phyloP scores from a whole-genome alignment of 805 yeast genomes.

The Kluyveromyces aestuarii region DNA sequence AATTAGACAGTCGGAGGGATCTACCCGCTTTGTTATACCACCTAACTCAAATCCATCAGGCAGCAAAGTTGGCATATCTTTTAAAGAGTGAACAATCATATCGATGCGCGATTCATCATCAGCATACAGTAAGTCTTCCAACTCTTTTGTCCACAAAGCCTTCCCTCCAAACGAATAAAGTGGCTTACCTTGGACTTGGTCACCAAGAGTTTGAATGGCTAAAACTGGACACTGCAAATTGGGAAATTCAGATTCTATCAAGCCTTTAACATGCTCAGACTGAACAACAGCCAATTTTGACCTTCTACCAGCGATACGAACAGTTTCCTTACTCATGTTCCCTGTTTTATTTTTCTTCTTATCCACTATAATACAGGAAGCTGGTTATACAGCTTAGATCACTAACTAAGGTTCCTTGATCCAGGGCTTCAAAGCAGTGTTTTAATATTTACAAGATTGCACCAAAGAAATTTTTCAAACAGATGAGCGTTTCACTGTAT shows the following conservation, averaged over 20 bases:
- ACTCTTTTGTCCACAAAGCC: conserved; percentile 91
- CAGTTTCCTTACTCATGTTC: conserved; percentile 12
- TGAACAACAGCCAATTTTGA: conserved; percentile 83
- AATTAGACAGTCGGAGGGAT: conserved; percentile 86
- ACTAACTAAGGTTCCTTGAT: not conserved
- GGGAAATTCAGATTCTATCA: conserved; percentile 53
- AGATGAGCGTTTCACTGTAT: not conserved
- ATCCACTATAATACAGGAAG: not conserved
- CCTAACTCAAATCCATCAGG: conserved; percentile 90
- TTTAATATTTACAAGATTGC: not conserved
- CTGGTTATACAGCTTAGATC: not conserved
- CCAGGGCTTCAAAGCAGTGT: not conserved
- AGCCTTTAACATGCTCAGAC: conserved; percentile 59
- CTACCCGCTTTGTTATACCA: conserved; percentile 77
- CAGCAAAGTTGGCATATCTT: conserved; percentile 84
- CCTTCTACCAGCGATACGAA: conserved; percentile 77
- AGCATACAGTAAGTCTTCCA: conserved; percentile 65
- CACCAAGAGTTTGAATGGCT: conserved; percentile 83
- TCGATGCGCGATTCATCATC: conserved; percentile 66
- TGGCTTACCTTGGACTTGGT: conserved; percentile 76
- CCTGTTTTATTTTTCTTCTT: not conserved
- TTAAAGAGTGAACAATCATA: conserved; percentile 85
- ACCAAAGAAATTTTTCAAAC: not conserved
- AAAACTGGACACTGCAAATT: conserved; percentile 62
- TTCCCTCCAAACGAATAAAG: conserved; percentile 94